Evolutionary conservation across 805 yeast species (phyloP), one percentile per base, ranked within the genome.

Genomic region (Candida adriatica): DNA sequence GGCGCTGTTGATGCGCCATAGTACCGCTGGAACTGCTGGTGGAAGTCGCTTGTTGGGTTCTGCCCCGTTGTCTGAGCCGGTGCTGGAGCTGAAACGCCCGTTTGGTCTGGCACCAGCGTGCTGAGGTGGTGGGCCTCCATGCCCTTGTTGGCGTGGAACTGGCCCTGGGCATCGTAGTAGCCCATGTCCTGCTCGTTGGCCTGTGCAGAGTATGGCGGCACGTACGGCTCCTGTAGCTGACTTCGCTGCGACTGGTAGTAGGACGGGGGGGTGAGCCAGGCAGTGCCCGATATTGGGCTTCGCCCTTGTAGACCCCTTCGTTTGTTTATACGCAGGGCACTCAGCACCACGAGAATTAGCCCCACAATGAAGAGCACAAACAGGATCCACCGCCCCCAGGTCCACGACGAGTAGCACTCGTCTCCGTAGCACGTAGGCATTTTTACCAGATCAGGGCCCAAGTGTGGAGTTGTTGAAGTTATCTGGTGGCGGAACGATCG

Each of bases 191-290:
- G 65, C 18, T 77, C 84, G 40, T 76, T 77, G 0, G 87, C 76
- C 11, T 63, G 57, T 9, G 62, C 82, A 0, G 86, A 72, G 42
- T 82, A 82, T 3, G 78, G 66, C 0, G 94, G 94, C 1, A 80
- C 84, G 43, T 64, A 74, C 2, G 71, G 71, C 3, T 69, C 70
- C 27, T 68, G 71, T 7, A 63, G 57, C 38, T 27, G 45, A 33
- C 24, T 68, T 33, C 27, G 45, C 35, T 35, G 54, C 10, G 39
- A 42, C 25, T 36, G 60, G 59, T 57, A 46, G 46, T 83, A 81
- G n/a, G 74, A 66, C 3, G 86, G 88, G 6, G 95, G 95, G 0
- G 92, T 80, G 62, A 86, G 73, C 94, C 94, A 82, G 8, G 82
- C 72, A 1, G 92, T 82, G 8, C 90, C 90, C 37, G 71, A 61